Evolutionary conservation across 768 basidiomycete species (phyloP).

Genomic region (Rhodosporidiobolus sp.): DNA sequence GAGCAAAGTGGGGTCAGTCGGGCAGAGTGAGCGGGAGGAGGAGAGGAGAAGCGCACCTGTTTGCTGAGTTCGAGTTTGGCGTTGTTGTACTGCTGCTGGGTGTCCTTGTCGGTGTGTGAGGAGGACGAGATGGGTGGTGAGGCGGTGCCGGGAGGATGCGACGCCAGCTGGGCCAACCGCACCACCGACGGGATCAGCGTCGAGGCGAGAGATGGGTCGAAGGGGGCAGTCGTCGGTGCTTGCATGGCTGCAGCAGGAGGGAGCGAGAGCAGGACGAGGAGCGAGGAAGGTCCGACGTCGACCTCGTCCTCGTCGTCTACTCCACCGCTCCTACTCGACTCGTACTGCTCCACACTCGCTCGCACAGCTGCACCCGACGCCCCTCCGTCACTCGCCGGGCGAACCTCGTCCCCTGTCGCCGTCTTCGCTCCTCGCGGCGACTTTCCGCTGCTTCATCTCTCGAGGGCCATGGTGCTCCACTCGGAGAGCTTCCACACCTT

Average conservation of each 20-base stretch:
- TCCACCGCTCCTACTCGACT: no score
- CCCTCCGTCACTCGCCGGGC: not conserved
- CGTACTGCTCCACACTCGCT: no score
- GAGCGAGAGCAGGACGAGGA: not conserved
- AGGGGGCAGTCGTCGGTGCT: not conserved
- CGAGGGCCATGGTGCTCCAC: conserved; percentile 10
- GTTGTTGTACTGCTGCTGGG: not conserved
- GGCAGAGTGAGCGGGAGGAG: not conserved
- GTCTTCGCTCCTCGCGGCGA: no score
- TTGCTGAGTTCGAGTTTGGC: conserved; percentile 22
- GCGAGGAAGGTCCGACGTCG: not conserved
- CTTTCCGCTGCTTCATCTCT: no score
- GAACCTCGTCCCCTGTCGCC: not conserved
- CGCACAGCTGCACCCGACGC: no score
- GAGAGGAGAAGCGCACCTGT: conserved; percentile 4
- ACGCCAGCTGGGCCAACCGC: conserved; percentile 4
- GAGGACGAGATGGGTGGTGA: not conserved
- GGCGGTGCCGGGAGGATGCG: not conserved
- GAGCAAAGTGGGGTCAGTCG: not conserved
- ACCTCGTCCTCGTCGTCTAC: no score
- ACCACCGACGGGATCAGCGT: conserved; percentile 13
- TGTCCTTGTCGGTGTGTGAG: fast-evolving
- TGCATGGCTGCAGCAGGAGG: not conserved
- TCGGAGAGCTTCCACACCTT: conserved; percentile 6
- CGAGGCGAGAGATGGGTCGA: conserved; percentile 1